Evolutionary conservation across 2,329 filamentous ascomycete genomes (phyloP).

Genomic region (Curvularia eragrostidis): DNA sequence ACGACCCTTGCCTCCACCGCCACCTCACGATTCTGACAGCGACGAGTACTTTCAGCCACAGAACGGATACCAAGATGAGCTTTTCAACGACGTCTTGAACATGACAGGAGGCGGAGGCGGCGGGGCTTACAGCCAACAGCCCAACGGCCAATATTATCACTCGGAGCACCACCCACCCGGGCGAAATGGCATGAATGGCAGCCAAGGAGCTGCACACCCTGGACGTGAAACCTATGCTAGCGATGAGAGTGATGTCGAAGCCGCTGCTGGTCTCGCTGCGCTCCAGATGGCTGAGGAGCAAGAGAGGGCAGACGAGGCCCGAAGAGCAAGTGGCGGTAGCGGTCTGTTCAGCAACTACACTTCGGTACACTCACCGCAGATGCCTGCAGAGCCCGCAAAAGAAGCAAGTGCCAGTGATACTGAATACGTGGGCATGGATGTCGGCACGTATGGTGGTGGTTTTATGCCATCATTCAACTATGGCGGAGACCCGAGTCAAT

Average conservation of each 20-base stretch:
- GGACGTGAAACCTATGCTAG: conserved; percentile 44
- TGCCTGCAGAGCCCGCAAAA: conserved; percentile 40
- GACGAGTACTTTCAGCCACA: conserved; percentile 50
- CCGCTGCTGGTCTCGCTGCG: conserved; percentile 80
- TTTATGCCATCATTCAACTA: conserved; percentile 69
- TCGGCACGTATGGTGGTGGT: conserved; percentile 76
- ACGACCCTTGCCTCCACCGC: conserved; percentile 67
- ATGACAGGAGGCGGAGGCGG: conserved; percentile 47
- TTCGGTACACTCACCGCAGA: conserved; percentile 51
- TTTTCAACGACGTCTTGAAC: conserved; percentile 64
- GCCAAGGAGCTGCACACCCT: conserved; percentile 51
- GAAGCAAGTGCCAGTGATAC: conserved; percentile 63
- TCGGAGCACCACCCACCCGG: conserved; percentile 31
- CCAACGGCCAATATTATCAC: conserved; percentile 43
- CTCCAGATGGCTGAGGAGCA: conserved; percentile 83
- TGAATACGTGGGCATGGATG: conserved; percentile 74
- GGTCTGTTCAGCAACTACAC: conserved; percentile 60
- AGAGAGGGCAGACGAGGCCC: conserved; percentile 67
- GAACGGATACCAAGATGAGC: conserved; percentile 58
- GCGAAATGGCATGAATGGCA: conserved; percentile 56
- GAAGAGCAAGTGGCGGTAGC: conserved; percentile 64
- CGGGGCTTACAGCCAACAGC: conserved; percentile 40
- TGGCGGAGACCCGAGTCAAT: conserved; percentile 58
- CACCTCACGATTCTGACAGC: conserved; percentile 60
- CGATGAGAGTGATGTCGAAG: conserved; percentile 88